A percentile compares a stretch with the other conserved stretches of the same genome.
These are phyloP conservation scores for Metschnikowia similis DNA, from an alignment of 805 yeast species.

Conservation along the genomic window DNA sequence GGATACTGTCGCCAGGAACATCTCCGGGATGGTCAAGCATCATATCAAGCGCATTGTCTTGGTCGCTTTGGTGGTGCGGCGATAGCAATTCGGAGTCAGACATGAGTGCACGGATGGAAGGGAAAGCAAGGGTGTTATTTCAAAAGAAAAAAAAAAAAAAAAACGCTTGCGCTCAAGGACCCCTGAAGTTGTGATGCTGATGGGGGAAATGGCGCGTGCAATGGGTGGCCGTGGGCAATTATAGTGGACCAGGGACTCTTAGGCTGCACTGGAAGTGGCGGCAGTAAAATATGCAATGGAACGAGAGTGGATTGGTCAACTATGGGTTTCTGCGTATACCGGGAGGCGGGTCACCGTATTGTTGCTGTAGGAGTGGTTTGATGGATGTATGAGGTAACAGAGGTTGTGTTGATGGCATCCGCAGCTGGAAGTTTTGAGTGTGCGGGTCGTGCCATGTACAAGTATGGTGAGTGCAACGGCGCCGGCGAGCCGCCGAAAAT, in stretches of 20 bases:
- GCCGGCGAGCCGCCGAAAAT: too few species aligned
- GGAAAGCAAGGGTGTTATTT: background rate
- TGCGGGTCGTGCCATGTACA: constrained; percentile 1
- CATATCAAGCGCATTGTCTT: constrained; percentile 2
- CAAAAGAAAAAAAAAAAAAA: background rate
- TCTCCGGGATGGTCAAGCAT: constrained; percentile 1
- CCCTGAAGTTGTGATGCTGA: background rate
- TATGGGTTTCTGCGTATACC: background rate
- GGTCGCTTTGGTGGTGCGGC: constrained; percentile 10
- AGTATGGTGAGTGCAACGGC: background rate
- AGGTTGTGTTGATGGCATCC: background rate
- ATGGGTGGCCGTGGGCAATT: background rate
- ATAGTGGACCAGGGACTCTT: background rate
- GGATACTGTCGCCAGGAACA: constrained; percentile 3
- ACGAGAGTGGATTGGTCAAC: background rate
- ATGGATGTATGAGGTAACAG: background rate
- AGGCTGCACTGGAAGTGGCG: background rate
- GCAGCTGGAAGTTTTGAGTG: background rate
- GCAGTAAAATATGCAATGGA: background rate
- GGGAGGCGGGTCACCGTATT: background rate
- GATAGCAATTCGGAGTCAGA: constrained; percentile 15
- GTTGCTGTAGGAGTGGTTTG: background rate
- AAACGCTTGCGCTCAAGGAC: background rate
- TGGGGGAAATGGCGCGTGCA: background rate
- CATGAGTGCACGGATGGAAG: constrained; percentile 4